Base-by-base conservation (phyloP, 2,329 filamentous ascomycete genomes). In the Mariannaea sp. region DNA sequence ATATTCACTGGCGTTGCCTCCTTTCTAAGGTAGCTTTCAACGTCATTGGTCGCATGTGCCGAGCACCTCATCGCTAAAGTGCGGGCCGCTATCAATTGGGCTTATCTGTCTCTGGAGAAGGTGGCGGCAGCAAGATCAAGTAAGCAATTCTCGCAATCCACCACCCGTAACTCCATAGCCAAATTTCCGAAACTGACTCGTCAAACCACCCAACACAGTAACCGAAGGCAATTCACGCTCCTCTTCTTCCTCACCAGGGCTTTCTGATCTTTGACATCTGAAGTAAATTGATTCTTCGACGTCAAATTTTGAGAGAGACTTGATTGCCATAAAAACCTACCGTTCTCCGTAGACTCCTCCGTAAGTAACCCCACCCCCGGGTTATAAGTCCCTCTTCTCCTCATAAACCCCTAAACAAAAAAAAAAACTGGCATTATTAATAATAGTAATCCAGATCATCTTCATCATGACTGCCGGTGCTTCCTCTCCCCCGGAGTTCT, bases 401-500 rank as follows among this genome's bases (percentile, higher is more conserved):
- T n/a, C n/a, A n/a, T n/a, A n/a, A n/a, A n/a, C n/a, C n/a, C n/a
- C n/a, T n/a, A n/a, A n/a, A n/a, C n/a, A n/a, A n/a, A n/a, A n/a
- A 32, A 12, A 19, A 14, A 14, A 7, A 12, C 7, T 19, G 46
- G 13, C 5, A 53, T 13, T 33, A 55, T 63, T 58, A 56, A 53
- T 56, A 60, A 60, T 61, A 40, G 7, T 29, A 13, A n/a, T 9
- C 27, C 19, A 46, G 8, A 38, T 16, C 32, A 10, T 14, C 6
- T 27, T 42, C 52, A 64, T 69, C 68, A 71, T 83, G 76, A 73
- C 70, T 17, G 53, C 57, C 48, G 66, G 68, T 46, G 64, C 68
- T 20, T 60, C 64, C 7, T 52, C 70, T 40, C 55, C 67, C 38
- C 77, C 82, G 29, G 90, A 96, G 69, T 92, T 97, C 66, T 99